Percentiles rank a stretch among this genome's conserved stretches.
These are phyloP conservation scores for Elsinoe fawcettii DNA, from an alignment of 2,329 filamentous ascomycete species.

Conservation along the genomic window DNA sequence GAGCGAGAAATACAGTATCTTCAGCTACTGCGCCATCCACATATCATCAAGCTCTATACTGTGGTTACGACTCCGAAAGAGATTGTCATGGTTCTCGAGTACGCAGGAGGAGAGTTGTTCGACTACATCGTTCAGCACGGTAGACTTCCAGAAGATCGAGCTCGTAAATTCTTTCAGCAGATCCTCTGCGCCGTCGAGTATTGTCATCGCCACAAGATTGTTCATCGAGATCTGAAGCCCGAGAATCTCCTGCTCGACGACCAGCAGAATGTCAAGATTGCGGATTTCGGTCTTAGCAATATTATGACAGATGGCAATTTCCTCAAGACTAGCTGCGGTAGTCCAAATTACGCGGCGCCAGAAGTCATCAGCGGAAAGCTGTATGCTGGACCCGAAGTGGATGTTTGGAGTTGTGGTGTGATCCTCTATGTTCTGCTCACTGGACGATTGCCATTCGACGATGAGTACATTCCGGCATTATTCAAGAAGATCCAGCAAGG, in stretches of 20 bases:
- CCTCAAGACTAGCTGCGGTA: slow-evolving; percentile 95
- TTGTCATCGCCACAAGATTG: slow-evolving; percentile 97
- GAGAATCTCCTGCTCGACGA: slow-evolving; percentile 95
- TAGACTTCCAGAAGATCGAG: slow-evolving; percentile 80
- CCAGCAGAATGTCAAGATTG: slow-evolving; percentile 96
- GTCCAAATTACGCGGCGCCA: slow-evolving; percentile 94
- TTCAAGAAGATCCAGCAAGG: slow-evolving; percentile 97
- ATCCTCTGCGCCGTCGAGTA: slow-evolving; percentile 99
- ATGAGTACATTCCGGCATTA: slow-evolving; percentile 93
- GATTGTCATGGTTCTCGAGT: slow-evolving; percentile 99
- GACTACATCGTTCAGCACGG: slow-evolving; percentile 96
- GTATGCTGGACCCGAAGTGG: slow-evolving; percentile 93
- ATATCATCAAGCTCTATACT: slow-evolving; percentile 98
- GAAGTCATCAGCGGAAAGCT: slow-evolving; percentile 97
- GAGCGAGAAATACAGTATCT: slow-evolving; percentile 98
- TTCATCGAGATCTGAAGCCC: slow-evolving; percentile 93
- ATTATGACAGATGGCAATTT: slow-evolving; percentile 99
- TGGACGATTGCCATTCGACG: slow-evolving; percentile 79
- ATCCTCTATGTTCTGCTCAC: slow-evolving; percentile 60
- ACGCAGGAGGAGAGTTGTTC: slow-evolving; percentile 91
- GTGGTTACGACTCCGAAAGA: slow-evolving; percentile 91
- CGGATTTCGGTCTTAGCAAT: slow-evolving; percentile 96
- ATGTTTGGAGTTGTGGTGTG: slow-evolving; percentile 84
- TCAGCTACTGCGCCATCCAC: slow-evolving; percentile 87
- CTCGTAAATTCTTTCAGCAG: slow-evolving; percentile 97